These are phyloP conservation scores for Phytopythium sindhum DNA, from an alignment of 352 stramenopile species.

Conservation along the genomic window DNA sequence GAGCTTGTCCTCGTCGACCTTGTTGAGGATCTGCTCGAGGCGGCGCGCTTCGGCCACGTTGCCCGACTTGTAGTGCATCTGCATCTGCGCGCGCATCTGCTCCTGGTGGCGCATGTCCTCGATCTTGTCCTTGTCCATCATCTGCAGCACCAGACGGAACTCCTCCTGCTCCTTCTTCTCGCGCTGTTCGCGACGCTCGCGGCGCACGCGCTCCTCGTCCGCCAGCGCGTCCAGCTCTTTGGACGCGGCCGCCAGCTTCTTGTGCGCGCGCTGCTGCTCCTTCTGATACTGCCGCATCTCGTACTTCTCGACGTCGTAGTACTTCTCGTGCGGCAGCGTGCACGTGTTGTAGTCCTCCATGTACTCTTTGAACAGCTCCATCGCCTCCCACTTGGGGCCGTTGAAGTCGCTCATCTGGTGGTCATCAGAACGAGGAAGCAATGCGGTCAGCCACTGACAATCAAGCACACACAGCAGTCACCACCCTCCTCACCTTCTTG, in stretches of 20 bases:
- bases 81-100: conserved; percentile 82
- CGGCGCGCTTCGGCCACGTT: conserved; percentile 82
- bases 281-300: conserved; percentile 94
- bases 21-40: conserved; percentile 77
- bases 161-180: conserved; percentile 68
- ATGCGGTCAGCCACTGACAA: neutral
- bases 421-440: neutral
- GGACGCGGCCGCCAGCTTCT: conserved; percentile 22
- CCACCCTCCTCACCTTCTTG: conserved; percentile 74
- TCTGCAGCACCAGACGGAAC: conserved; percentile 72
- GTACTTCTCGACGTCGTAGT: conserved; percentile 98
- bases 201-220: conserved; percentile 65
- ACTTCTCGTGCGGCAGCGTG: conserved; percentile 96
- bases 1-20: conserved; percentile 46
- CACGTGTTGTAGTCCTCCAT: conserved; percentile 98
- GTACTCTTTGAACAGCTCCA: conserved; percentile 91
- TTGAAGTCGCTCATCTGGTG: conserved; percentile 74
- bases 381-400: conserved; percentile 82
- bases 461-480: neutral
- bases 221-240: conserved; percentile 21
- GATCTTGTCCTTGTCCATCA: conserved; percentile 85
- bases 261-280: conserved; percentile 48
- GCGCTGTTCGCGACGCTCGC: conserved; percentile 49
- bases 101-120: conserved; percentile 86
- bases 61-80: conserved; percentile 88